Evolutionary conservation across 495 filamentous ascomycete genomes (phyloP).

Genomic region (Chaetomidium leptoderma): DNA sequence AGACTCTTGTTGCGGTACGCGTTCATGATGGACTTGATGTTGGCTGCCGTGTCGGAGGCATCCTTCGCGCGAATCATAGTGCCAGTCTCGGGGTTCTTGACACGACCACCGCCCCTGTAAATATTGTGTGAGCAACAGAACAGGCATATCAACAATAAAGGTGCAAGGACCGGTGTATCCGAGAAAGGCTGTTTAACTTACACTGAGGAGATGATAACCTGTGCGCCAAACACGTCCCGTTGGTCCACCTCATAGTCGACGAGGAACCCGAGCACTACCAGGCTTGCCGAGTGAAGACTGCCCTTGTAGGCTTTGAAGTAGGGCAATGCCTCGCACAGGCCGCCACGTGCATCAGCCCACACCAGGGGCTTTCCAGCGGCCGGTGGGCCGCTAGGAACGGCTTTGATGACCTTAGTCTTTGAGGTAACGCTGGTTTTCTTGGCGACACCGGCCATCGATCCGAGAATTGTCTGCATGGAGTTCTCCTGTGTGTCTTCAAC

Average conservation of each 20-base stretch:
- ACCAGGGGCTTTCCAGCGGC: slow-evolving; percentile 2
- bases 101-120: slow-evolving; percentile 50
- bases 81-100: slow-evolving; percentile 35
- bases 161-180: background rate
- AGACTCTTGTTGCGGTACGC: slow-evolving; percentile 38
- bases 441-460: background rate
- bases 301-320: slow-evolving; percentile 64
- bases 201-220: slow-evolving; percentile 64
- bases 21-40: slow-evolving; percentile 35
- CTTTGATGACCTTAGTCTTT: background rate
- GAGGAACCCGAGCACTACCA: slow-evolving; percentile 54
- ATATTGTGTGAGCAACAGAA: slow-evolving; percentile 1
- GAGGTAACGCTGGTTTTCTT: background rate
- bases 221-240: slow-evolving; percentile 57
- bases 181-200: slow-evolving; percentile 43
- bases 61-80: slow-evolving; percentile 39
- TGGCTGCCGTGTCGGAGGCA: slow-evolving; percentile 35
- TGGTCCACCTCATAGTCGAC: slow-evolving; percentile 54
- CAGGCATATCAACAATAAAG: background rate
- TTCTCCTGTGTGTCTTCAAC: background rate
- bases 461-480: background rate
- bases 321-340: slow-evolving; percentile 61
- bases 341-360: slow-evolving; percentile 59
- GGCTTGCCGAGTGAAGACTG: slow-evolving; percentile 48
- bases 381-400: background rate